These are phyloP conservation scores for Myxozyma neotropica DNA, from an alignment of 805 yeast genomes.

Conservation along the genomic window DNA sequence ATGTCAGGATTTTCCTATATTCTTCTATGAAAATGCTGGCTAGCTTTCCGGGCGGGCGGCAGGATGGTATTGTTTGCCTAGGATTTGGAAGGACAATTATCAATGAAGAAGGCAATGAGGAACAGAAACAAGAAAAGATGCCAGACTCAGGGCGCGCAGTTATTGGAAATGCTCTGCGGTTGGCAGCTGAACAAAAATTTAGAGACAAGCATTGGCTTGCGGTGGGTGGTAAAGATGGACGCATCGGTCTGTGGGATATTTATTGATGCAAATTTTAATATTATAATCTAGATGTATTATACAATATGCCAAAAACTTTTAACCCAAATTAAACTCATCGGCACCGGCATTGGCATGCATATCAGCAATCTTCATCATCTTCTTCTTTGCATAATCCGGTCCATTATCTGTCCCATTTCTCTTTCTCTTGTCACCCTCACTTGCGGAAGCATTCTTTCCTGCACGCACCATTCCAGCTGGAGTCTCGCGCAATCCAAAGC, in stretches of 20 bases:
- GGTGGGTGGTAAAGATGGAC: slow-evolving; percentile 60
- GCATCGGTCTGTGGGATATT: slow-evolving; percentile 48
- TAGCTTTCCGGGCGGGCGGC: slow-evolving; percentile 40
- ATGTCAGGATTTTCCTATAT: slow-evolving; percentile 41
- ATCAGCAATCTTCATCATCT: slow-evolving; percentile 75
- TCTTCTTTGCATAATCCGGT: slow-evolving; percentile 70
- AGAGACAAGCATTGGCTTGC: slow-evolving; percentile 44
- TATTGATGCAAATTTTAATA: slow-evolving; percentile 11
- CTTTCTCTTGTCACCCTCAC: slow-evolving; percentile 34
- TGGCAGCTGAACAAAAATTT: slow-evolving; percentile 9
- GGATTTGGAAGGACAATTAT: slow-evolving; percentile 28
- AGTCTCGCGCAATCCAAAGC: slow-evolving; percentile 91
- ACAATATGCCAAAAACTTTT: neutral
- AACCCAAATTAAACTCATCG: slow-evolving; percentile 70
- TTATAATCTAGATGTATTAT: neutral
- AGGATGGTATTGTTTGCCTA: slow-evolving; percentile 39
- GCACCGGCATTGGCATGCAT: slow-evolving; percentile 63
- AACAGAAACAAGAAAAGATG: neutral
- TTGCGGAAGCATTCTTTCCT: slow-evolving; percentile 40
- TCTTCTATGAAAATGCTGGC: slow-evolving; percentile 40
- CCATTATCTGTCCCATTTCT: slow-evolving; percentile 41
- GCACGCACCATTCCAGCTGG: slow-evolving; percentile 72
- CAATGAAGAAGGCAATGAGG: neutral
- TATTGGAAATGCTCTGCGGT: neutral
- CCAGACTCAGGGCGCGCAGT: neutral